Evolutionary conservation across 2,329 filamentous ascomycete genomes (phyloP).

Genomic region (Dactylellina leptospora): DNA sequence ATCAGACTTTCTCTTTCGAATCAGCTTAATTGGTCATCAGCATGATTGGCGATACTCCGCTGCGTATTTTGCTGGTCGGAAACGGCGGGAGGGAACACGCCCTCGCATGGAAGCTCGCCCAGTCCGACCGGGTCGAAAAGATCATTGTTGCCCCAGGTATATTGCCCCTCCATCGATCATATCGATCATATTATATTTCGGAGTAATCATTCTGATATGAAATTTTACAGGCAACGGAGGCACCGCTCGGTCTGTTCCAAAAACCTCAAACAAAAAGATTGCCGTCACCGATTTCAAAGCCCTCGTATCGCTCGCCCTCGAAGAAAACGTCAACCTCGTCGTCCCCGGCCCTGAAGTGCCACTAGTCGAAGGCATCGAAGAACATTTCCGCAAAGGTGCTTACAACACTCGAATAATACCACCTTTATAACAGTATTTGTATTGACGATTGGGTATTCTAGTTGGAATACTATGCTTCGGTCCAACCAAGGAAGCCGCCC

Average conservation of each 20-base stretch:
- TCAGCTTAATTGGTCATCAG: neutral
- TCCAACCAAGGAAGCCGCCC: slow-evolving; percentile 81
- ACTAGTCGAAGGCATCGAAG: slow-evolving; percentile 88
- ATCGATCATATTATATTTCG: neutral
- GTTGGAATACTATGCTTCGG: slow-evolving; percentile 84
- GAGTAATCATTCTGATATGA: too few species aligned
- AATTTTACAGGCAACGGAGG: slow-evolving; percentile 87
- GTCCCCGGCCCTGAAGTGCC: slow-evolving; percentile 92
- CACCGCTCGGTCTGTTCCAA: slow-evolving; percentile 72
- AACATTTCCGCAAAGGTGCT: slow-evolving; percentile 72
- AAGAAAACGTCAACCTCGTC: slow-evolving; percentile 79
- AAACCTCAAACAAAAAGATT: slow-evolving; percentile 77
- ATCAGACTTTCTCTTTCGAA: neutral
- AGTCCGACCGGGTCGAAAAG: slow-evolving; percentile 79
- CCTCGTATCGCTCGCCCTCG: slow-evolving; percentile 77
- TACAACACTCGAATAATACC: neutral
- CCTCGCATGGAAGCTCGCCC: slow-evolving; percentile 89
- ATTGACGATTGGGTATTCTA: slow-evolving; percentile 54
- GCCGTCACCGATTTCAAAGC: slow-evolving; percentile 78
- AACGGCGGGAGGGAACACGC: slow-evolving; percentile 95
- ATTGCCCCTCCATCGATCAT: neutral
- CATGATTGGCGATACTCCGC: slow-evolving; percentile 57
- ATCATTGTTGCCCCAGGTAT: slow-evolving; percentile 71
- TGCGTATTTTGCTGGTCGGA: slow-evolving; percentile 84
- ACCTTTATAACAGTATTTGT: slow-evolving; percentile 32